Evolutionary conservation across 108 stramenopile genomes (phyloP), one percentile per base, ranked within the genome.

Genomic region (Nannochloropsis gaditana): DNA sequence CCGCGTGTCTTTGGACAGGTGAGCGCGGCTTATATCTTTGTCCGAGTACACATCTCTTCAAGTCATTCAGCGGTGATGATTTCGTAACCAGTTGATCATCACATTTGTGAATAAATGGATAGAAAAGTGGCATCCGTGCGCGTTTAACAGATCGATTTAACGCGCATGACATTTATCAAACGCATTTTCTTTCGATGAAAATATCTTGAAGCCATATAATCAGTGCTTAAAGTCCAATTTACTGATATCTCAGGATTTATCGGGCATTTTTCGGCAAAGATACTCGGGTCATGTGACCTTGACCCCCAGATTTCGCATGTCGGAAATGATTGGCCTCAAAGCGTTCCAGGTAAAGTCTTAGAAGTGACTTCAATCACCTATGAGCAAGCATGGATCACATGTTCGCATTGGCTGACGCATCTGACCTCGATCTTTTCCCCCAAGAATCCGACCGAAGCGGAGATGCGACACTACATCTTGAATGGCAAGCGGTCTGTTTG

Each of bases 211-310:
- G 31, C 59, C 59, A n/a, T n/a, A 73, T 73, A 73, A 15, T 73
- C n/a, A 2, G 15, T n/a, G 59, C n/a, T 73, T 73, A n/a, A 2
- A n/a, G 0, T 8, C n/a, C 59, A 4, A n/a, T n/a, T 15, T 73
- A 15, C 59, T n/a, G 15, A n/a, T n/a, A 94, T 6, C 59, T 73
- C 31, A 96, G 83, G 95, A 95, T 84, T 90, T 96, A 5, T 93
- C 91, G 41, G 95, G 95, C 87, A 92, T 96, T 44, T 96, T 96
- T 90, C 93, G 93, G 85, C 96, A 96, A 82, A 96, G 94, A 82
- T 96, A 96, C 86, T 93, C 95, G 81, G 96, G 96, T 41, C 91
- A 95, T 87, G 80, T 95, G 84, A 95, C 96, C 19, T 50, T 84
- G 79, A 41, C 43, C 2, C 88, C 88, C 17, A 21, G 43, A 21